These are phyloP conservation scores for Beauveria sp. DNA, from an alignment of 2,329 filamentous ascomycete genomes.

Conservation along the genomic window DNA sequence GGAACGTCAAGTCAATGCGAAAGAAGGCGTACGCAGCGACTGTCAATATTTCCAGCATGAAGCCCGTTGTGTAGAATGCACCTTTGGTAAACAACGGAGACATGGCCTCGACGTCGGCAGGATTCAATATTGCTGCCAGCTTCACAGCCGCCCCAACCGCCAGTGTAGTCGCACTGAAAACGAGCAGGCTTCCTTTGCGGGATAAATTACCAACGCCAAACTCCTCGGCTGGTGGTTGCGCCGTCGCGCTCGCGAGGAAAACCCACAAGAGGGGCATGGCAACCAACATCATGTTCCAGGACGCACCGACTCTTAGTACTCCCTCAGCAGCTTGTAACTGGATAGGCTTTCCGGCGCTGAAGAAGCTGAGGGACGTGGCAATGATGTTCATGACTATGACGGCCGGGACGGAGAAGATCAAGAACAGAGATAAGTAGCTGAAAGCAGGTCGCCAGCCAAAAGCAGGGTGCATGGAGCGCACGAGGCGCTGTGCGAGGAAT, in stretches of 20 bases:
- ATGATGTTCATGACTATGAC: slow-evolving; percentile 26
- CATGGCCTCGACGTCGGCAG: slow-evolving; percentile 13
- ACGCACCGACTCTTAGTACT: slow-evolving; percentile 16
- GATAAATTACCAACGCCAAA: slow-evolving; percentile 25
- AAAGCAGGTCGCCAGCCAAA: slow-evolving; percentile 27
- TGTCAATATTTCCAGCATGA: slow-evolving; percentile 24
- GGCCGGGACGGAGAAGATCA: slow-evolving; percentile 20
- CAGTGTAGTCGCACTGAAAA: slow-evolving; percentile 15
- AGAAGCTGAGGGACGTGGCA: slow-evolving; percentile 20
- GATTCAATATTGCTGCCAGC: neutral
- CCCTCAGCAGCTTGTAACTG: slow-evolving; percentile 3
- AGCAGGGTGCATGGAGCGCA: slow-evolving; percentile 28
- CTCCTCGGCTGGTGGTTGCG: slow-evolving; percentile 21
- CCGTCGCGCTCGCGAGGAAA: slow-evolving; percentile 18
- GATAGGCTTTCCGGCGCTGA: neutral
- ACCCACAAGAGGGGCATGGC: slow-evolving; percentile 17
- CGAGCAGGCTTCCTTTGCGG: slow-evolving; percentile 22
- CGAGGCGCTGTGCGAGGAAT: slow-evolving; percentile 30
- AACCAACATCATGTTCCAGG: slow-evolving; percentile 18
- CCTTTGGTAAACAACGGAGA: slow-evolving; percentile 23
- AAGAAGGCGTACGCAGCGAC: slow-evolving; percentile 20
- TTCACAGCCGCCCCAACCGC: slow-evolving; percentile 17
- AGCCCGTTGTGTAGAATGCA: slow-evolving; percentile 29
- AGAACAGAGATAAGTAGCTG: slow-evolving; percentile 17
- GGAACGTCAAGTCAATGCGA: slow-evolving; percentile 23